phyloP scores from a whole-genome alignment of 2,329 filamentous ascomycete species.

The Fusarium sp. region DNA sequence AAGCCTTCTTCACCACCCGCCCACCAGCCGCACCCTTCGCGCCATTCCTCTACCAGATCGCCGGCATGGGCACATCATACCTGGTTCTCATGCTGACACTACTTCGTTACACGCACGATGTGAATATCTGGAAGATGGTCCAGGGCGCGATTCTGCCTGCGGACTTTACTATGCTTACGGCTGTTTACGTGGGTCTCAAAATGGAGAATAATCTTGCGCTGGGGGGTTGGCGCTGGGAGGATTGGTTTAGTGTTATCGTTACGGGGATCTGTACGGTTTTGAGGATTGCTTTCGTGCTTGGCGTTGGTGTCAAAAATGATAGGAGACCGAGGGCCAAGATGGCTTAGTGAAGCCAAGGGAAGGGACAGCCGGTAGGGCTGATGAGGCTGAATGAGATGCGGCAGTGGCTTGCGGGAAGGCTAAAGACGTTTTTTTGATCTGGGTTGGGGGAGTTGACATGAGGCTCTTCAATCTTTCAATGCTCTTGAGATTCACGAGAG shows the following conservation, averaged over 20 bases:
- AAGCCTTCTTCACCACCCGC: constrained; percentile 24
- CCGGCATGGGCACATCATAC: constrained; percentile 39
- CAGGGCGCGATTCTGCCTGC: constrained; percentile 35
- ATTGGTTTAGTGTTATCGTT: constrained; percentile 28
- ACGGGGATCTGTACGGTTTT: constrained; percentile 32
- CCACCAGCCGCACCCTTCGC: constrained; percentile 23
- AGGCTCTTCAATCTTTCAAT: neutral
- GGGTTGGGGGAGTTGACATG: neutral
- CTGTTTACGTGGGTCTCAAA: constrained; percentile 29
- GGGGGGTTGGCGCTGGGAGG: constrained; percentile 25
- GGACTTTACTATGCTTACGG: constrained; percentile 39
- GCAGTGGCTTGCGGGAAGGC: constrained; percentile 7
- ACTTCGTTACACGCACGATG: constrained; percentile 39
- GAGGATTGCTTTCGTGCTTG: constrained; percentile 27
- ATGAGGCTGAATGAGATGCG: constrained; percentile 7
- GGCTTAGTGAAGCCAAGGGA: constrained; percentile 10
- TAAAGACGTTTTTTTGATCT: neutral
- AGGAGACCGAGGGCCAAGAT: constrained; percentile 7
- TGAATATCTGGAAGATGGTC: constrained; percentile 40
- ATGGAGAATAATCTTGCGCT: constrained; percentile 16
- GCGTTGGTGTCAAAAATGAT: constrained; percentile 26
- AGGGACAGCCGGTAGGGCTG: constrained; percentile 5
- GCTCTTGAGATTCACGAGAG: neutral
- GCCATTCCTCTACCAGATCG: constrained; percentile 43
- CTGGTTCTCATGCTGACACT: constrained; percentile 18